Evolutionary conservation across 257 asterid species (phyloP), one percentile per base, ranked within the genome.

Genomic region (Rubia yunnanensis): DNA sequence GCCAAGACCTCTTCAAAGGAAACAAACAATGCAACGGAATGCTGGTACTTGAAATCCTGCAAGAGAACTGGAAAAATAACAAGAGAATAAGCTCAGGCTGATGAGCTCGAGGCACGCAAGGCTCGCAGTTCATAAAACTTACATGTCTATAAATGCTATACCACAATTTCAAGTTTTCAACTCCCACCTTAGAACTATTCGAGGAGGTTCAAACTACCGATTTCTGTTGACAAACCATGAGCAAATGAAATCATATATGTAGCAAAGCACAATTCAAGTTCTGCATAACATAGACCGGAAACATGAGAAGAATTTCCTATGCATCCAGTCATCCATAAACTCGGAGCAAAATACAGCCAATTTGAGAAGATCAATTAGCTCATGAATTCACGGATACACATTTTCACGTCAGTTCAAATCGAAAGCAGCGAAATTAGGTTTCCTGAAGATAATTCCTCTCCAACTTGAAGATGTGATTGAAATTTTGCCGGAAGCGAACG

Each of bases 21-120:
- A 23, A 6, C 14, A n/a, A 20, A 31, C 28, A 49, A 10, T 22
- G 59, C 22, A 39, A 52, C n/a, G 50, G 23, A 34, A 66, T 7
- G 26, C 60, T 36, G 3, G 52, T 44, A 44, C 18, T 31, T 8
- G 23, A 34, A 22, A 66, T 18, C 70, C 70, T 66, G 70, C 70
- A 52, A 34, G 2, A 65, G 52, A 66, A 4, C 1, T 15, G 35
- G 32, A 17, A 20, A 28, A 56, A 2, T 2, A 49, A 32, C 54
- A 18, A 57, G 38, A 57, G 31, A 36, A 49, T 48, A 65, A 27
- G 36, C 46, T 17, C 13, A 46, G 44, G 27, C 22, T 4, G n/a
- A 15, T 34, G 13, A 28, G 17, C 27, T 14, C 55, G 30, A 9
- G 36, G 44, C 35, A 63, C 13, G 23, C 23, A 38, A 7, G 20